phyloP scores from a whole-genome alignment of 2,329 filamentous ascomycete genomes.

The Pseudocercospora ulei region DNA sequence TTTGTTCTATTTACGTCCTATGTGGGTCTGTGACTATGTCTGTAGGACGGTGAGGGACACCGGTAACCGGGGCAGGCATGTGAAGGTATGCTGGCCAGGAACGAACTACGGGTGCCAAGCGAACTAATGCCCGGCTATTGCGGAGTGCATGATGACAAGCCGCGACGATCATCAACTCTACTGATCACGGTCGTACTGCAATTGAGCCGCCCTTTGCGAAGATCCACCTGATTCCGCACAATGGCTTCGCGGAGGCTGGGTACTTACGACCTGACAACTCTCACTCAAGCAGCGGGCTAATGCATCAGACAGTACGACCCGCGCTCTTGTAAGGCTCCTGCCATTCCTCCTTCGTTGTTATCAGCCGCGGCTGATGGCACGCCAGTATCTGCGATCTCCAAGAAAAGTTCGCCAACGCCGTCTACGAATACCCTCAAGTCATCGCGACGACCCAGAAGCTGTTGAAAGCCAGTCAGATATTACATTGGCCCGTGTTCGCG shows the following conservation, averaged over 20 bases:
- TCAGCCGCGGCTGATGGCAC: slow-evolving; percentile 7
- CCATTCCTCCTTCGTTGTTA: slow-evolving; percentile 2
- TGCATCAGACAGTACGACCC: slow-evolving; percentile 7
- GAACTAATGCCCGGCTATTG: no score
- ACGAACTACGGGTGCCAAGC: no score
- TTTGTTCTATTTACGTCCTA: no score
- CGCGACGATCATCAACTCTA: no score
- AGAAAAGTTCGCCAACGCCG: slow-evolving; percentile 77
- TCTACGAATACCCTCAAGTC: slow-evolving; percentile 75
- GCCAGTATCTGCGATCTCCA: slow-evolving; percentile 84
- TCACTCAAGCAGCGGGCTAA: slow-evolving; percentile 3
- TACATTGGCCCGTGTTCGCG: slow-evolving; percentile 68
- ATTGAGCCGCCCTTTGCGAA: no score
- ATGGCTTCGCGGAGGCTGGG: slow-evolving; percentile 6
- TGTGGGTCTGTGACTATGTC: no score
- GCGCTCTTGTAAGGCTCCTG: slow-evolving; percentile 2
- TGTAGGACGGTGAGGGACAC: no score
- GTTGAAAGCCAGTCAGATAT: slow-evolving; percentile 42
- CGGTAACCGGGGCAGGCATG: no score
- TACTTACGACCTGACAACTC: slow-evolving; percentile 1
- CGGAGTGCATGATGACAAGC: no score
- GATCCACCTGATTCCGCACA: no score
- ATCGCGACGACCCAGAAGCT: slow-evolving; percentile 46
- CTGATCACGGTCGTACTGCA: no score
- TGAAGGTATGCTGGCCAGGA: no score